Percentiles rank a stretch among this genome's conserved stretches.
phyloP scores from a whole-genome alignment of 2,329 filamentous ascomycete species.

The Trichoderma koningiopsis region DNA sequence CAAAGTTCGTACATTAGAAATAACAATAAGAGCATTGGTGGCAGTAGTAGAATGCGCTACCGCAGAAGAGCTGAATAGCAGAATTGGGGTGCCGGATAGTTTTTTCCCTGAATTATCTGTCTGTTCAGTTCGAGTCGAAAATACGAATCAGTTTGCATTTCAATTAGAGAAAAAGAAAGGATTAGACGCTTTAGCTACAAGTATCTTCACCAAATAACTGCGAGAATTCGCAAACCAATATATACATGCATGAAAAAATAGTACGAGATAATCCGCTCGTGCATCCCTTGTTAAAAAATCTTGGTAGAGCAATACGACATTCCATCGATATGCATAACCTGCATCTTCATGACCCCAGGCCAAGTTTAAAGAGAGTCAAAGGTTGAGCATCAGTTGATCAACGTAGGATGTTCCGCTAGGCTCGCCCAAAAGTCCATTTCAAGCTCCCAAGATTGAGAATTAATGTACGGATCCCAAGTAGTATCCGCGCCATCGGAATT shows the following conservation, averaged over 20 bases:
- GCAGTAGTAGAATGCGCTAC: too few species aligned
- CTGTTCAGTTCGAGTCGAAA: not conserved
- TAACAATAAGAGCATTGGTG: too few species aligned
- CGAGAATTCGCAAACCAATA: too few species aligned
- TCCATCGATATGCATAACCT: not conserved
- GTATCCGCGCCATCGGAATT: not conserved
- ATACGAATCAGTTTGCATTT: not conserved
- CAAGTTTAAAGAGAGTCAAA: not conserved
- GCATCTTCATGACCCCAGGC: too few species aligned
- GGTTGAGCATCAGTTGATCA: slow-evolving; percentile 4
- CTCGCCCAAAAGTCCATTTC: slow-evolving; percentile 23
- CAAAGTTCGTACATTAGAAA: too few species aligned
- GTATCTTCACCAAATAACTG: too few species aligned
- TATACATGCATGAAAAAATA: not conserved
- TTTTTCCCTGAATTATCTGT: not conserved
- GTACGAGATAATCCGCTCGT: not conserved
- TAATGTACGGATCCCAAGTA: slow-evolving; percentile 16
- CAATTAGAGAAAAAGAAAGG: not conserved
- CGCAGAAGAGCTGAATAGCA: too few species aligned
- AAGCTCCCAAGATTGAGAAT: slow-evolving; percentile 22
- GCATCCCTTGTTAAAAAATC: not conserved
- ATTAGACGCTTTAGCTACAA: not conserved
- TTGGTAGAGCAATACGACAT: not conserved
- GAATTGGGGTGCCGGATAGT: too few species aligned
- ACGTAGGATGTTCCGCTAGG: slow-evolving; percentile 11